Evolutionary conservation across 805 yeast species (phyloP).

Genomic region (Tetrapisispora taiwanensis): DNA sequence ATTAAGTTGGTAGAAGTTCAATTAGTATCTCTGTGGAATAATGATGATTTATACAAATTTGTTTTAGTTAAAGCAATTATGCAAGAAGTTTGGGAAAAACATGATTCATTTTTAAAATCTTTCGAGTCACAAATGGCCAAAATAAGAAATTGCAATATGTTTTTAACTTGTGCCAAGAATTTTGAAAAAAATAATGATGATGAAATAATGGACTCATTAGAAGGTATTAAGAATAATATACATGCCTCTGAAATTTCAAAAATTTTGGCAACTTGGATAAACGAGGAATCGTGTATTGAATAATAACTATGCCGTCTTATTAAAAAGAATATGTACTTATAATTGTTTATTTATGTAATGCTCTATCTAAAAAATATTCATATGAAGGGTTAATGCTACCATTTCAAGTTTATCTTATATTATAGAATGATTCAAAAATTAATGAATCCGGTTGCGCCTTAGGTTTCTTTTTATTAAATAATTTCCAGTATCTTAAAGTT

Average conservation of each 20-base stretch:
- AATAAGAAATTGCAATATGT: slow-evolving; percentile 9
- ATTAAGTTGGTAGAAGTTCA: slow-evolving; percentile 16
- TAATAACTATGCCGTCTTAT: neutral
- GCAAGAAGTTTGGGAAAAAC: slow-evolving; percentile 18
- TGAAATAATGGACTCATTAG: slow-evolving; percentile 14
- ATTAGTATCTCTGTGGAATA: slow-evolving; percentile 20
- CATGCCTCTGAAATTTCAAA: slow-evolving; percentile 12
- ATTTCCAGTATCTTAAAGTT: slow-evolving; percentile 90
- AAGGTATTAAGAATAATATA: slow-evolving; percentile 12
- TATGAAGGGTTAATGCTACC: too few species aligned
- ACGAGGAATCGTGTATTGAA: slow-evolving; percentile 4
- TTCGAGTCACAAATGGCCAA: neutral
- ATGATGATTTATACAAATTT: slow-evolving; percentile 19
- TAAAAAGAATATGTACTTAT: neutral
- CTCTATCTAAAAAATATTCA: too few species aligned
- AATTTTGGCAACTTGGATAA: slow-evolving; percentile 17
- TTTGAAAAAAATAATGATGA: slow-evolving; percentile 8
- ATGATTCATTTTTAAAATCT: slow-evolving; percentile 1
- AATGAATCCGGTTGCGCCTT: slow-evolving; percentile 53
- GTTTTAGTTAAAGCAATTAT: slow-evolving; percentile 17
- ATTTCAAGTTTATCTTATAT: slow-evolving; percentile 47
- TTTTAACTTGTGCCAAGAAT: slow-evolving; percentile 5
- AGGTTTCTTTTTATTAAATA: slow-evolving; percentile 66
- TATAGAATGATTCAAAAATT: slow-evolving; percentile 64
- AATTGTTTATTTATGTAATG: too few species aligned